Conservation (phyloP, 2,329 filamentous ascomycete species). For the Arthrobotrys sinensis region DNA sequence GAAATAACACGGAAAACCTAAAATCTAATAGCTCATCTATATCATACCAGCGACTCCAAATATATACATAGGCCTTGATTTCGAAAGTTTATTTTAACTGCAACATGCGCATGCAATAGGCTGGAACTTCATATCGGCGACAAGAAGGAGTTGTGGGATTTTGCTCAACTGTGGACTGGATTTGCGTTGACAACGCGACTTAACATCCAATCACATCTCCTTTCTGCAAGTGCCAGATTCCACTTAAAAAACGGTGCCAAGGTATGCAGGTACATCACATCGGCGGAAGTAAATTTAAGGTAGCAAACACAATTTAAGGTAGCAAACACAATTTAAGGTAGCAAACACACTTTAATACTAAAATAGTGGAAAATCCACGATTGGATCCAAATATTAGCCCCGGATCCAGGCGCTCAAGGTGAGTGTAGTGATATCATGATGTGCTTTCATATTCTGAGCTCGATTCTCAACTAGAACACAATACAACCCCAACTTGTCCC, state of each 20-base stretch:
- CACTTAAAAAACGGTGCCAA: conserved; percentile 5
- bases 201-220: neutral
- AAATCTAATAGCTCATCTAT: conserved; percentile 19
- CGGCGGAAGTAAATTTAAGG: too few relatives aligned
- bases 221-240: neutral
- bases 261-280: conserved; percentile 17
- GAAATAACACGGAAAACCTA: conserved; percentile 6
- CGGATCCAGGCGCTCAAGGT: too few relatives aligned
- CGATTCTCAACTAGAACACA: too few relatives aligned
- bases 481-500: too few relatives aligned
- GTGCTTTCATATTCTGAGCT: too few relatives aligned
- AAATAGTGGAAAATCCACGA: neutral
- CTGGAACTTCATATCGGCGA: neutral
- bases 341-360: too few relatives aligned
- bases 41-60: neutral
- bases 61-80: neutral
- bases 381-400: too few relatives aligned
- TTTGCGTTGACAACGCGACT: neutral
- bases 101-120: neutral
- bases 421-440: too few relatives aligned
- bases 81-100: conserved; percentile 3
- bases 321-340: neutral
- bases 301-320: too few relatives aligned
- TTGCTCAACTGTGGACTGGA: neutral
- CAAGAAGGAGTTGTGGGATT: conserved; percentile 3